Conservation (phyloP, 345 rosid species). For the Noccaea bulbosa region DNA sequence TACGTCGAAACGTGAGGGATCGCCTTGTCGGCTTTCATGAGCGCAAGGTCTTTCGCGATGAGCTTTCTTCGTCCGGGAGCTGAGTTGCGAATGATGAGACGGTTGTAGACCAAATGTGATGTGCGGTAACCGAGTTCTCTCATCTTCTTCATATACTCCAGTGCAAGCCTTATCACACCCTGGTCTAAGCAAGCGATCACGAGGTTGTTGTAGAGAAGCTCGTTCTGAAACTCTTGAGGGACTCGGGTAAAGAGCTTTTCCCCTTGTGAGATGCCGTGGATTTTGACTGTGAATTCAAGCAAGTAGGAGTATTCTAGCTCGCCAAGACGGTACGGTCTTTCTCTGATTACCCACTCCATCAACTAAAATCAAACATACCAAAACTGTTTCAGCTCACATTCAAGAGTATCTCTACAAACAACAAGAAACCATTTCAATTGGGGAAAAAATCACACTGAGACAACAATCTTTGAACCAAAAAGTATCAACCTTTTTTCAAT, state of each 20-base stretch:
- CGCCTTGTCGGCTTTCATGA: slow-evolving; percentile 90
- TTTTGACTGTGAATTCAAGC: slow-evolving; percentile 76
- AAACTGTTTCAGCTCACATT: slow-evolving; percentile 1
- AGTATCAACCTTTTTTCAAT: neutral
- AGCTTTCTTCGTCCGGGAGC: slow-evolving; percentile 65
- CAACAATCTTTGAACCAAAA: neutral
- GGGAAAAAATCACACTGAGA: slow-evolving; percentile 14
- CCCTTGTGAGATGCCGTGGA: slow-evolving; percentile 76
- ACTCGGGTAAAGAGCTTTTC: slow-evolving; percentile 70
- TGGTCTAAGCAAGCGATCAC: slow-evolving; percentile 85
- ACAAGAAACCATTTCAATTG: neutral
- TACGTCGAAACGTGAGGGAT: slow-evolving; percentile 80
- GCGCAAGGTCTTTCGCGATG: slow-evolving; percentile 71
- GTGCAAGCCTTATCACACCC: slow-evolving; percentile 70
- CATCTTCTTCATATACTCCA: slow-evolving; percentile 93
- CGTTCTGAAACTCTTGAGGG: slow-evolving; percentile 86
- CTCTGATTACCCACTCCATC: slow-evolving; percentile 96
- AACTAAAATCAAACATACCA: slow-evolving; percentile 51
- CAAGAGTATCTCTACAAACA: neutral
- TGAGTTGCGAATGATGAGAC: slow-evolving; percentile 79
- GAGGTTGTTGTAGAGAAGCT: slow-evolving; percentile 83
- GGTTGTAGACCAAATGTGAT: slow-evolving; percentile 77
- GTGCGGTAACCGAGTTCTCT: slow-evolving; percentile 75
- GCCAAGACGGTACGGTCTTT: slow-evolving; percentile 77
- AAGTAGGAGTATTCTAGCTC: slow-evolving; percentile 88